A percentile compares a stretch with the other conserved stretches of the same genome.
These are phyloP conservation scores for Zymoseptoria crescenta DNA, from an alignment of 2,329 filamentous ascomycete genomes.

Conservation along the genomic window DNA sequence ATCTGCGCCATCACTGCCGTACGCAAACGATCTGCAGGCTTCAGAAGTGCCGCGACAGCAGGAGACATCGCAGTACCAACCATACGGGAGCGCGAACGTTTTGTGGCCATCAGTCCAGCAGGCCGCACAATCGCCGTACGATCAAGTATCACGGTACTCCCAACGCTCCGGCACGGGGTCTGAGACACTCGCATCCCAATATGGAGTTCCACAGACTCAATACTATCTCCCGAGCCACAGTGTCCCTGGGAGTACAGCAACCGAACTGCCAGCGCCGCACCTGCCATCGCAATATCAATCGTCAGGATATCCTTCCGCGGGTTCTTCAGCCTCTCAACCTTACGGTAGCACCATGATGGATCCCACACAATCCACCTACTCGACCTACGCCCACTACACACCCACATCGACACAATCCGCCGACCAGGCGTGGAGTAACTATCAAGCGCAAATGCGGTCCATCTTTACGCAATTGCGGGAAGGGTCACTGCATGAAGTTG, in stretches of 20 bases:
- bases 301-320: slow-evolving; percentile 54
- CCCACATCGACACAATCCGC: slow-evolving; percentile 26
- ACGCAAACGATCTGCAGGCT: slow-evolving; percentile 31
- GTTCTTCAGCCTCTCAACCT: slow-evolving; percentile 43
- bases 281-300: slow-evolving; percentile 58
- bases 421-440: slow-evolving; percentile 61
- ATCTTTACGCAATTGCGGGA: slow-evolving; percentile 66
- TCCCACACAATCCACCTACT: slow-evolving; percentile 34
- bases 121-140: slow-evolving; percentile 57
- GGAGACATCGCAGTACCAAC: slow-evolving; percentile 48
- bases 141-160: slow-evolving; percentile 66
- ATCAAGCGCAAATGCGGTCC: slow-evolving; percentile 48
- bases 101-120: slow-evolving; percentile 60
- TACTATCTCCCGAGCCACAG: slow-evolving; percentile 63
- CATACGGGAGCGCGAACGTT: slow-evolving; percentile 54
- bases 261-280: slow-evolving; percentile 52
- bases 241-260: slow-evolving; percentile 50
- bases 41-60: slow-evolving; percentile 48
- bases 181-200: slow-evolving; percentile 63
- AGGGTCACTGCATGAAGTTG: slow-evolving; percentile 53
- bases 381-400: slow-evolving; percentile 20
- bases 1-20: slow-evolving; percentile 47
- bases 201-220: slow-evolving; percentile 58
- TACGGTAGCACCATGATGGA: slow-evolving; percentile 49
- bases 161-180: slow-evolving; percentile 68